Base-by-base conservation (phyloP, 805 yeast species). In the Kuraishia piskuri region DNA sequence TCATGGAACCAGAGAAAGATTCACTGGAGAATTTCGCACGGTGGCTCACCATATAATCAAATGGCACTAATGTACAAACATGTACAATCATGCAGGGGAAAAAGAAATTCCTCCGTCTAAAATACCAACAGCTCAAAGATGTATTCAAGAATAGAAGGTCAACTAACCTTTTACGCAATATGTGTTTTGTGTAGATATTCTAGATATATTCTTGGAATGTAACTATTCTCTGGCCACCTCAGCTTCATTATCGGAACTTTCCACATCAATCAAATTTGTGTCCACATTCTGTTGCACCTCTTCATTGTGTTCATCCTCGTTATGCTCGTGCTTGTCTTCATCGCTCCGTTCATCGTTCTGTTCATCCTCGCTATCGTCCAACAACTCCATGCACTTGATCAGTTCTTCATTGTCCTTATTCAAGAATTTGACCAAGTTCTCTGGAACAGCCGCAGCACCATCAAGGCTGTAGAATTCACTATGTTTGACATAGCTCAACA, bases 401-500 rank as follows among this genome's bases (percentile, higher is more conserved):
- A 63, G 46, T n/a, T 61, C 67, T 10, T 50, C 55, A 2, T 46
- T 44, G 40, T 73, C 78, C 44, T 58, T 63, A 2, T 55, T 53
- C 6, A 72, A 52, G 50, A 74, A 74, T 2, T 59, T 61, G 31
- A 54, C 52, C 19, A 72, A 59, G 10, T 63, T 56, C 2, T 54
- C 52, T 36, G 69, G 66, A 10, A 68, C 49, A 1, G 26, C 51
- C 1, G 50, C 47, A 0, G 55, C 54, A 1, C 53, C 47, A 12
- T 12, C 40, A 31, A 31, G 17, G 0, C 54, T 52, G 2, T 50
- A 48, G 31, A 68, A 63, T 1, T 56, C 61, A 3, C 68, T 58
- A 31, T 66, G 55, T 48, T 55, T 67, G 3, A 65, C 74, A 56
- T 71, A 73, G 0, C 68, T 52, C 46, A 74, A 54, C 2, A 68